phyloP scores from a whole-genome alignment of 1,139 yeast genomes.

The Yamadazyma atlantica region DNA sequence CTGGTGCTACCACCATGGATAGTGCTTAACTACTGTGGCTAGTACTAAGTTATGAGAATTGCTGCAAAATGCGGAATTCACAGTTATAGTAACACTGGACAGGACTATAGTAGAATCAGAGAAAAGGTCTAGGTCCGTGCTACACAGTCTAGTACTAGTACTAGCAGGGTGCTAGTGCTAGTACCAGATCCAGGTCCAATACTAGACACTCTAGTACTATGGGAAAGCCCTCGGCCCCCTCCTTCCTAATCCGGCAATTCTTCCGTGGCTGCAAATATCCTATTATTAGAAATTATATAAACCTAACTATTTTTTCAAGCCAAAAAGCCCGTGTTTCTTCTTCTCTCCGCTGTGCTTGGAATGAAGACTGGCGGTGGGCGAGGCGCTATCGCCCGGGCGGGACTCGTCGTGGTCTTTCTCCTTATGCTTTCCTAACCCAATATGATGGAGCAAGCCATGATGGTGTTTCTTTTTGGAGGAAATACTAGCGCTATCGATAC shows the following conservation, averaged over 20 bases:
- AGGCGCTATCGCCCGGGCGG: conserved; percentile 15
- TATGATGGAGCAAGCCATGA: conserved; percentile 25
- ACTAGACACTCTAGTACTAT: too few species aligned
- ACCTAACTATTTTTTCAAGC: conserved; percentile 12
- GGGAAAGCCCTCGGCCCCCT: too few species aligned
- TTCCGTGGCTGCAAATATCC: not conserved
- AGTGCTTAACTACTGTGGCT: too few species aligned
- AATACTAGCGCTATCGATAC: conserved; percentile 6
- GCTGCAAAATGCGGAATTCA: not conserved
- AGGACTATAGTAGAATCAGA: too few species aligned
- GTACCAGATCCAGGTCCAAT: too few species aligned
- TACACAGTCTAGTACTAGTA: too few species aligned
- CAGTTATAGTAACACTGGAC: too few species aligned
- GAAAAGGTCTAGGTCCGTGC: too few species aligned
- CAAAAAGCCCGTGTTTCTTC: conserved; percentile 12
- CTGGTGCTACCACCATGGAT: too few species aligned
- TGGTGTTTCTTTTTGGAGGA: conserved; percentile 15
- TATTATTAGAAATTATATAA: too few species aligned
- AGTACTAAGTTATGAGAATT: too few species aligned
- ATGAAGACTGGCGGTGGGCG: conserved; percentile 20
- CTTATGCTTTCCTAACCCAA: conserved; percentile 15
- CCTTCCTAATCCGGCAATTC: not conserved
- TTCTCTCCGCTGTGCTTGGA: conserved; percentile 17
- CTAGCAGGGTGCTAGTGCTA: too few species aligned
- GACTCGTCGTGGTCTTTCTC: conserved; percentile 2